Conservation (phyloP, 75 land plant genomes). For the Cryptomeria japonica region DNA sequence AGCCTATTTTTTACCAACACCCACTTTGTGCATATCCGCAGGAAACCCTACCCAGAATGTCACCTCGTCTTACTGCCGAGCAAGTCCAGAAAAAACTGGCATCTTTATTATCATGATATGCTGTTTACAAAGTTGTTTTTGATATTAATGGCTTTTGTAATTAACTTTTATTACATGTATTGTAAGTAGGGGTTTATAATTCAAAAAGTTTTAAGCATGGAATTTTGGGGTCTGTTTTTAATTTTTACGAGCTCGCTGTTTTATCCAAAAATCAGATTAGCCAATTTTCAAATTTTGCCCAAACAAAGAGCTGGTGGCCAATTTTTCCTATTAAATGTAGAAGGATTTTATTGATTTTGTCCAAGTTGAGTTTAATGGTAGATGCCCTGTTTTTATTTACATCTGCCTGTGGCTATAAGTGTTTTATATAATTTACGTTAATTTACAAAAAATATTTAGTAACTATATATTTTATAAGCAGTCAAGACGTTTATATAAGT, state of each 20-base stretch:
- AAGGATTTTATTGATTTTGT: neutral
- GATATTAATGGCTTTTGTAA: neutral
- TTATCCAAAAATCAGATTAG: too few relatives aligned
- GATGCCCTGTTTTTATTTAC: neutral
- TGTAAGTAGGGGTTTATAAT: neutral
- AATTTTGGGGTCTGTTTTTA: neutral
- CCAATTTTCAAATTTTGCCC: neutral
- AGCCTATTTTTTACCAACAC: neutral
- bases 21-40: conserved; percentile 24
- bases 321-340: too few relatives aligned
- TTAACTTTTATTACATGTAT: neutral
- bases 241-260: neutral
- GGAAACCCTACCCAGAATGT: conserved; percentile 83
- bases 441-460: neutral
- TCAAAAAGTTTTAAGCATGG: neutral
- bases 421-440: too few relatives aligned
- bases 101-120: conserved; percentile 34
- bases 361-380: neutral
- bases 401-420: neutral
- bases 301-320: neutral
- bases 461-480: neutral
- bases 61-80: conserved; percentile 85
- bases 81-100: conserved; percentile 82
- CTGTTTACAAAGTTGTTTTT: neutral
- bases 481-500: too few relatives aligned